A percentile compares a stretch with the other conserved stretches of the same genome.
These are phyloP conservation scores for Myochromella boudieri DNA, from an alignment of 768 basidiomycete species.

Conservation along the genomic window DNA sequence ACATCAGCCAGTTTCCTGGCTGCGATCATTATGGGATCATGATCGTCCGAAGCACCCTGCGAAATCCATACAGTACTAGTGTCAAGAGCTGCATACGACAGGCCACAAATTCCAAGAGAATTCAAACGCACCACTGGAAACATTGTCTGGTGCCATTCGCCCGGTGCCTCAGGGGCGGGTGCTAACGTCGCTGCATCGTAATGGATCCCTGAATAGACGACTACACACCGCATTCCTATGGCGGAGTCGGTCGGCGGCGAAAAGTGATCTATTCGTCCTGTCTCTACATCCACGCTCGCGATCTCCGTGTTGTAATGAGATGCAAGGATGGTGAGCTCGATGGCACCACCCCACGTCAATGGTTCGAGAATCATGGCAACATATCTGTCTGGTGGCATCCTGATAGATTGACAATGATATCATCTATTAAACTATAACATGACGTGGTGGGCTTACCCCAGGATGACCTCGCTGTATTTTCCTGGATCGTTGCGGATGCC, in stretches of 20 bases:
- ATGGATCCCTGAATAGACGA: conserved; percentile 97
- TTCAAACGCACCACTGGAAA: conserved; percentile 57
- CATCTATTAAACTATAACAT: neutral
- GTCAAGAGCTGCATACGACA: neutral
- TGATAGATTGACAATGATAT: conserved; percentile 14
- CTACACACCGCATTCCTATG: conserved; percentile 51
- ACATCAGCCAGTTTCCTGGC: conserved; percentile 71
- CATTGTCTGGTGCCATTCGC: conserved; percentile 88
- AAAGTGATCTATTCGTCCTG: conserved; percentile 86
- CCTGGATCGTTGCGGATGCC: conserved; percentile 71
- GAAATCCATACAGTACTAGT: neutral
- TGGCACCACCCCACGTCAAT: conserved; percentile 92
- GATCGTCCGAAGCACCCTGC: conserved; percentile 31
- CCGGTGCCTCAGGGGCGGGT: conserved; percentile 71
- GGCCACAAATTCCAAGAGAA: neutral
- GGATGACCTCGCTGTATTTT: conserved; percentile 81
- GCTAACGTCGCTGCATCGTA: conserved; percentile 90
- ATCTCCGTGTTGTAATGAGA: conserved; percentile 84
- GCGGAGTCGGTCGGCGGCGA: conserved; percentile 46
- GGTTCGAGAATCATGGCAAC: conserved; percentile 79
- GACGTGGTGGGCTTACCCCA: conserved; percentile 57
- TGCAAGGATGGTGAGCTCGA: conserved; percentile 86
- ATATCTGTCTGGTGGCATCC: conserved; percentile 66
- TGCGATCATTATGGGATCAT: conserved; percentile 60
- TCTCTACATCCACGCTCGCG: conserved; percentile 87